A percentile compares a stretch with the other conserved stretches of the same genome.
phyloP scores from a whole-genome alignment of 768 basidiomycete genomes.

The Tulasnella sp. region DNA sequence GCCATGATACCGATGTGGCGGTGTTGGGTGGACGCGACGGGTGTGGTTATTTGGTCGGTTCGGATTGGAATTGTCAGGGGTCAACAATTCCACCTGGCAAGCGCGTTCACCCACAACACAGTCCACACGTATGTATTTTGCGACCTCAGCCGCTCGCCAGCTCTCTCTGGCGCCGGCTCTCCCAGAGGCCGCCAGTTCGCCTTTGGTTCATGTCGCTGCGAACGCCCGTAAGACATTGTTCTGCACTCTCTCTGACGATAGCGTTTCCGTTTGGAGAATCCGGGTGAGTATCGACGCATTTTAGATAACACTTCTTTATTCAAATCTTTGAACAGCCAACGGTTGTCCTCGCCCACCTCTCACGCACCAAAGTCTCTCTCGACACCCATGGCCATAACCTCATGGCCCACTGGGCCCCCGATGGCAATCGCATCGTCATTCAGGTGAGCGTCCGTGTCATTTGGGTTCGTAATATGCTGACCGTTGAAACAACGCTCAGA shows the following conservation, averaged over 20 bases:
- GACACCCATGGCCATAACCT: constrained; percentile 73
- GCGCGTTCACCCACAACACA: no score
- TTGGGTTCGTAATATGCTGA: constrained; percentile 3
- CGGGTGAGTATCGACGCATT: constrained; percentile 40
- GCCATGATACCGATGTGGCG: no score
- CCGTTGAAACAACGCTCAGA: constrained; percentile 35
- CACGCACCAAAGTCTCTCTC: constrained; percentile 64
- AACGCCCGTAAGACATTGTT: constrained; percentile 71
- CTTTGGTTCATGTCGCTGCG: constrained; percentile 27
- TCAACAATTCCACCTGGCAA: no score
- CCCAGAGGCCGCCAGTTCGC: constrained; percentile 30
- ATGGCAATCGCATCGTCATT: constrained; percentile 65
- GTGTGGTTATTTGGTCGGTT: no score
- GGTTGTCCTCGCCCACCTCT: constrained; percentile 43
- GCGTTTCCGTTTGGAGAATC: constrained; percentile 70
- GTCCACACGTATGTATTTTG: constrained; percentile 57
- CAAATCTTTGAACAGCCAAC: constrained; percentile 24
- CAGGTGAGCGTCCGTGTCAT: constrained; percentile 37
- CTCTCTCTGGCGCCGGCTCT: constrained; percentile 58
- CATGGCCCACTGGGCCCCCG: constrained; percentile 68
- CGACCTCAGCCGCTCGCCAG: constrained; percentile 63
- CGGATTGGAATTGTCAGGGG: no score
- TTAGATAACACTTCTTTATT: not conserved
- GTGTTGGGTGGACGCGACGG: no score
- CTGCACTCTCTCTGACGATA: constrained; percentile 55